These are phyloP conservation scores for Austroboletus novae-zelandiae DNA, from an alignment of 1,284 basidiomycete species.

Conservation along the genomic window DNA sequence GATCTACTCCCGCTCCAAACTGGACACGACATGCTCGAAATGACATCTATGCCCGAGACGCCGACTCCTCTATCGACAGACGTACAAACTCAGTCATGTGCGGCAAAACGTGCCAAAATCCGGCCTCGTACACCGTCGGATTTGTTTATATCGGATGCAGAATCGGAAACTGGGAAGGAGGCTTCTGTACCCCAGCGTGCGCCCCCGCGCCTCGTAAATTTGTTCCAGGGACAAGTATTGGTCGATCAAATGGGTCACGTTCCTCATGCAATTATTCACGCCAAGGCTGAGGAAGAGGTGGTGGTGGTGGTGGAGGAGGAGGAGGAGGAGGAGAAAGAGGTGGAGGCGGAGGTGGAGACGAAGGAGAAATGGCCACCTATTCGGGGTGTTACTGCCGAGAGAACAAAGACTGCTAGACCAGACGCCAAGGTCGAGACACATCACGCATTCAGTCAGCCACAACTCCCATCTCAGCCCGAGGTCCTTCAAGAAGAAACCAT, in stretches of 20 bases:
- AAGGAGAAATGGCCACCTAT: slow-evolving; percentile 21
- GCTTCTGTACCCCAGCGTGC: slow-evolving; percentile 6
- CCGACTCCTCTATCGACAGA: not conserved
- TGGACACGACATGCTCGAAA: slow-evolving; percentile 1
- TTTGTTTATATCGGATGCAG: slow-evolving; percentile 17
- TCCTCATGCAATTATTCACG: slow-evolving; percentile 3
- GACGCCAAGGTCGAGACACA: slow-evolving; percentile 1
- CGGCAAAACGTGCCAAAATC: slow-evolving; percentile 8
- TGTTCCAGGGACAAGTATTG: slow-evolving; percentile 16
- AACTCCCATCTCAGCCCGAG: not conserved
- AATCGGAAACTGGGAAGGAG: slow-evolving; percentile 6
- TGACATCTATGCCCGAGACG: not conserved
- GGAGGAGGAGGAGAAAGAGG: not conserved
- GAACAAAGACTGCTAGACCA: not conserved
- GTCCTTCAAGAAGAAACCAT: not conserved
- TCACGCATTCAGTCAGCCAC: slow-evolving; percentile 25
- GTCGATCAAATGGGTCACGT: slow-evolving; percentile 23
- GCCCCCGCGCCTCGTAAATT: slow-evolving; percentile 26
- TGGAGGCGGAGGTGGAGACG: not conserved
- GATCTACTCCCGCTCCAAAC: not conserved
- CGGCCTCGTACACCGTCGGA: slow-evolving; percentile 14
- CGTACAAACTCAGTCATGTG: not conserved
- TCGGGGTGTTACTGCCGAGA: slow-evolving; percentile 5
- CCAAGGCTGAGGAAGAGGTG: not conserved
- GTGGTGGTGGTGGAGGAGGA: not conserved